Evolutionary conservation across 1,139 yeast genomes (phyloP).

Genomic region (Lodderomyces pseudojiufengensis): DNA sequence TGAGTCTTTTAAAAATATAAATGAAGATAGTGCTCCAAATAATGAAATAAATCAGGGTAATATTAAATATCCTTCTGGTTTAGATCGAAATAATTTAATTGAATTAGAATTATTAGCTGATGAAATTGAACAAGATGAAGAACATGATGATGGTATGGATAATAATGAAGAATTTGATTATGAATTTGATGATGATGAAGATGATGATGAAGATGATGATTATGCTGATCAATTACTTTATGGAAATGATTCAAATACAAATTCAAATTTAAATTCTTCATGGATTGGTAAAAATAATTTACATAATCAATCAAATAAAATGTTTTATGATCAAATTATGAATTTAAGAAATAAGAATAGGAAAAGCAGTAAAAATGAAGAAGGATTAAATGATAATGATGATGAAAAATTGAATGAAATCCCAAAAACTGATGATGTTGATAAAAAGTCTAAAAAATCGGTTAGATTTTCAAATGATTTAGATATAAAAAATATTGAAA

Average conservation of each 20-base stretch:
- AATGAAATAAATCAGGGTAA: neutral
- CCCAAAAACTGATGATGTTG: neutral
- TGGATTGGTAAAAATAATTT: constrained; percentile 7
- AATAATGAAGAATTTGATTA: constrained; percentile 41
- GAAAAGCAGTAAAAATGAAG: neutral
- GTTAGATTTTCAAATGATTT: constrained; percentile 52
- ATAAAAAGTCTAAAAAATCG: constrained; percentile 29
- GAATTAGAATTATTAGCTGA: constrained; percentile 50
- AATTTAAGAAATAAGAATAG: constrained; percentile 19
- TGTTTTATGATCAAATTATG: constrained; percentile 31
- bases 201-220: constrained; percentile 26
- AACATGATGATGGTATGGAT: constrained; percentile 24
- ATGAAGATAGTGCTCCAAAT: constrained; percentile 4
- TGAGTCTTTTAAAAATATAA: constrained; percentile 15
- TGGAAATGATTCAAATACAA: too few species aligned
- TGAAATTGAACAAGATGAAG: constrained; percentile 40
- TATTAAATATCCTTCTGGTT: constrained; percentile 7
- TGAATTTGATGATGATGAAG: constrained; percentile 24
- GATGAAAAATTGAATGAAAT: constrained; percentile 1
- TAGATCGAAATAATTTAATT: constrained; percentile 27
- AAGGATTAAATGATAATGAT: constrained; percentile 3
- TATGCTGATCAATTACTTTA: constrained; percentile 14
- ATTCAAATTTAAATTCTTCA: constrained; percentile 3
- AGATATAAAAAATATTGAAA: constrained; percentile 58
- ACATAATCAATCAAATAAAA: constrained; percentile 9